phyloP scores from a whole-genome alignment of 306 rosid genomes.

The Ormosia semicastrata region DNA sequence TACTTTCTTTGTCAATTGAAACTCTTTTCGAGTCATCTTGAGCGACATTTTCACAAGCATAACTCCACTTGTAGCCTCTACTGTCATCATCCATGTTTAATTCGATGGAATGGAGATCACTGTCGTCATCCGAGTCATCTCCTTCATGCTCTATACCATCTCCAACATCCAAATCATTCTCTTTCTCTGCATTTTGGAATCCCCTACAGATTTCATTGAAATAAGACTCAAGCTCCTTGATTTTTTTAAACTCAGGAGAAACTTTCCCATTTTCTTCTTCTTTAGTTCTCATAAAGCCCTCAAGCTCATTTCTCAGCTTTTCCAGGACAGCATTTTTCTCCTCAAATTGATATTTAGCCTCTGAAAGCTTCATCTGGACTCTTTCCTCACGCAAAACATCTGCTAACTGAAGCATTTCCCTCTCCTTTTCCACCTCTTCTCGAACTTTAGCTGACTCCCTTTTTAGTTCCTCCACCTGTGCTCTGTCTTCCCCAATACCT shows the following conservation, averaged over 20 bases:
- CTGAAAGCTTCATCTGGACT: conserved; percentile 97
- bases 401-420: conserved; percentile 93
- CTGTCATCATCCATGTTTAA: conserved; percentile 68
- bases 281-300: conserved; percentile 52
- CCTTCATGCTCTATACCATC: conserved; percentile 46
- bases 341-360: conserved; percentile 84
- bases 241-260: conserved; percentile 44
- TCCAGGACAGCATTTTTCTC: conserved; percentile 85
- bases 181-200: conserved; percentile 34
- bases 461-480: conserved; percentile 76
- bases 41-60: conserved; percentile 40
- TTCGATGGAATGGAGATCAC: conserved; percentile 92
- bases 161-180: conserved; percentile 37
- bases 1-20: conserved; percentile 59
- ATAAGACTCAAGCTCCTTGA: conserved; percentile 71
- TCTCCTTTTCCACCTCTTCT: conserved; percentile 84
- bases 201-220: conserved; percentile 58
- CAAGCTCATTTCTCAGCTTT: conserved; percentile 63
- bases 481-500: conserved; percentile 84
- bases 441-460: conserved; percentile 71
- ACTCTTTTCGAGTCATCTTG: conserved; percentile 45
- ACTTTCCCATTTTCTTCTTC: conserved; percentile 42
- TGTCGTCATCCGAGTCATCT: conserved; percentile 59
- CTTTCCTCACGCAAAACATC: conserved; percentile 87
- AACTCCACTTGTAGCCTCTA: conserved; percentile 69